Conservation (phyloP, 1,284 basidiomycete species). For the Microbotryum violaceum region DNA sequence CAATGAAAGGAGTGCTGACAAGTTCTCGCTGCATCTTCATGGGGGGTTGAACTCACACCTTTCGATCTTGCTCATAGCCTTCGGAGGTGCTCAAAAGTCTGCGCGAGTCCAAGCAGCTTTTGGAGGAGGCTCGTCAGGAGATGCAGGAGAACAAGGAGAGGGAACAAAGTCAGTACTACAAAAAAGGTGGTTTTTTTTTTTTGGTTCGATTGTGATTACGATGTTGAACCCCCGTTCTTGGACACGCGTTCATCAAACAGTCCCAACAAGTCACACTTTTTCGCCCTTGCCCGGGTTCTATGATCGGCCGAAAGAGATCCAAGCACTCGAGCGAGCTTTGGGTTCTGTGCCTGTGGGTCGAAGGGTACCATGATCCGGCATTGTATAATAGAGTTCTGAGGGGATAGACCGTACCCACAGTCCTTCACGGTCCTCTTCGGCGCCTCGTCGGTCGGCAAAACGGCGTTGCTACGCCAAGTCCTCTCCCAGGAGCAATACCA, state of each 20-base stretch:
- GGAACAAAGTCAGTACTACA: conserved; percentile 24
- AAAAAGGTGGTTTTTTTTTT: background rate
- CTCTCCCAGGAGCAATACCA: conserved; percentile 58
- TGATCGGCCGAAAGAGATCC: conserved; percentile 57
- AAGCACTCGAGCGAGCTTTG: conserved; percentile 55
- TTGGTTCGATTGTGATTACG: background rate
- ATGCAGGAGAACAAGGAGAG: conserved; percentile 52
- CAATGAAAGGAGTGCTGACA: too few relatives aligned
- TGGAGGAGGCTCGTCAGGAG: conserved; percentile 66
- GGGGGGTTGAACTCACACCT: too few relatives aligned
- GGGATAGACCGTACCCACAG: conserved; percentile 45
- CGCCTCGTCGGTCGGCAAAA: conserved; percentile 71
- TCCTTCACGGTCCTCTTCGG: conserved; percentile 72
- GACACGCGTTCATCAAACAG: conserved; percentile 2
- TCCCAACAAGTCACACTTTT: conserved; percentile 61
- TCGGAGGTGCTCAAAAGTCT: conserved; percentile 66
- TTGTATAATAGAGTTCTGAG: background rate
- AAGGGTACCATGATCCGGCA: background rate
- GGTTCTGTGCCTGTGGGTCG: conserved; percentile 38
- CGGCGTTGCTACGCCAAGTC: conserved; percentile 65
- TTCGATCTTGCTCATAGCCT: conserved; percentile 43
- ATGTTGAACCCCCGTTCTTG: too few relatives aligned
- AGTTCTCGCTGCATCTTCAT: too few relatives aligned
- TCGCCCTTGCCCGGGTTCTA: conserved; percentile 64
- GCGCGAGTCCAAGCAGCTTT: conserved; percentile 61